These are phyloP conservation scores for Coniophora puteana DNA, from an alignment of 1,284 basidiomycete genomes.

Conservation along the genomic window DNA sequence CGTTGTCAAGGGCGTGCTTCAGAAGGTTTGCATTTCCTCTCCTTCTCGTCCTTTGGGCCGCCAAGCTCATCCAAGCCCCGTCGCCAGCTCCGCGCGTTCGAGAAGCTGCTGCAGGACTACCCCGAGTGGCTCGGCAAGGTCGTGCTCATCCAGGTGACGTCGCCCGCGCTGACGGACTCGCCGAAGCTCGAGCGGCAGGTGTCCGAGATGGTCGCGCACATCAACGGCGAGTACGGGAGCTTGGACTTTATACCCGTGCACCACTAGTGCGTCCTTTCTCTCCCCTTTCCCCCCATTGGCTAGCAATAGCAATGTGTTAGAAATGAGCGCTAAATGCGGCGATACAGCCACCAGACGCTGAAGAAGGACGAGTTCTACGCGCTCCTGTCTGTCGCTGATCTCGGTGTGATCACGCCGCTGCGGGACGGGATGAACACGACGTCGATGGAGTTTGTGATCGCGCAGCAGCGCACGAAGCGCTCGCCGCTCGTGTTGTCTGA, in stretches of 20 bases:
- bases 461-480: conserved; percentile 80
- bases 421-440: conserved; percentile 99
- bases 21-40: conserved; percentile 59
- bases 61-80: conserved; percentile 8
- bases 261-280: conserved; percentile 74
- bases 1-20: conserved; percentile 95
- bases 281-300: background rate
- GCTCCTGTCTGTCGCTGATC: conserved; percentile 90
- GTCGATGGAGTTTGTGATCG: conserved; percentile 96
- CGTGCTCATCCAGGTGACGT: conserved; percentile 88
- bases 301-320: no score
- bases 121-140: conserved; percentile 95
- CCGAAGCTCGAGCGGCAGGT: conserved; percentile 93
- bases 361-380: conserved; percentile 99
- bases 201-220: conserved; percentile 92
- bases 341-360: conserved; percentile 85
- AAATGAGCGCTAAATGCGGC: background rate
- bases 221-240: conserved; percentile 95
- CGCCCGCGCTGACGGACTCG: conserved; percentile 91
- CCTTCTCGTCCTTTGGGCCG: background rate
- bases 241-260: conserved; percentile 98
- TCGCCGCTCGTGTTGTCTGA: conserved; percentile 91
- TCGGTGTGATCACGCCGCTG: conserved; percentile 93
- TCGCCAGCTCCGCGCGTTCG: conserved; percentile 84
- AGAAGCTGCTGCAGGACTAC: conserved; percentile 90